Base-by-base conservation (phyloP, 108 stramenopile species). In the Skeletonema menzelii region DNA sequence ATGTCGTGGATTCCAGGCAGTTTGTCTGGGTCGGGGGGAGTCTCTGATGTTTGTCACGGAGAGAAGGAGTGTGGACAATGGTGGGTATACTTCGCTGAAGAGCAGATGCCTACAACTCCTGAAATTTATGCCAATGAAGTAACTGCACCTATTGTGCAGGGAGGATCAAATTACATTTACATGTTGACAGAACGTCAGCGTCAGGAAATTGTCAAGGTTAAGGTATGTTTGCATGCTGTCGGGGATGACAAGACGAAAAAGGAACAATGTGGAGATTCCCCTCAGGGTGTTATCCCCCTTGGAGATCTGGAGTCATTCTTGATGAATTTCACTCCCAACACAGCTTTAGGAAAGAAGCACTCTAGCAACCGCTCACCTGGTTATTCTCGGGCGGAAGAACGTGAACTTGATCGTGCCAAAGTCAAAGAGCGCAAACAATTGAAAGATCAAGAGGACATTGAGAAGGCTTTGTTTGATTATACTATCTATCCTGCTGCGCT, bases 71-170 rank as follows among this genome's bases (percentile, higher is more conserved):
- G 92, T 67, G 92, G 92, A 35, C 93, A 94, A 69, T 94, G 93
- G 93, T 94, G 93, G 93, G 70, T 91, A n/a, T 94, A 89, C 73
- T 88, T 94, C 80, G 76, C 88, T 8, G 93, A 94, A 76, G 82
- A 91, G 42, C 93, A 94, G 69, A 94, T 94, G 93, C 86, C 93
- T 14, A 86, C 82, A 2, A 82, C 76, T 26, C 93, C 93, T 6
- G 93, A 91, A 64, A 85, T 94, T 58, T 94, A 91, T 60, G 93
- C 93, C 19, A 94, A 94, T 65, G 93, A 94, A 67, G 81, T 85
- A 15, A 86, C 86, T 8, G 67, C 87, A 32, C 79, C 93, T 20
- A 31, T 89, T 19, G 88, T 94, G 28, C 88, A 90, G 63, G 93
- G 93, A 37, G 93, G 93, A 46, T 88, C 86, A 26, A 94, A 94